Conservation (phyloP, 192 early-diverging fungal genomes). For the Backusella parvicylindrica region DNA sequence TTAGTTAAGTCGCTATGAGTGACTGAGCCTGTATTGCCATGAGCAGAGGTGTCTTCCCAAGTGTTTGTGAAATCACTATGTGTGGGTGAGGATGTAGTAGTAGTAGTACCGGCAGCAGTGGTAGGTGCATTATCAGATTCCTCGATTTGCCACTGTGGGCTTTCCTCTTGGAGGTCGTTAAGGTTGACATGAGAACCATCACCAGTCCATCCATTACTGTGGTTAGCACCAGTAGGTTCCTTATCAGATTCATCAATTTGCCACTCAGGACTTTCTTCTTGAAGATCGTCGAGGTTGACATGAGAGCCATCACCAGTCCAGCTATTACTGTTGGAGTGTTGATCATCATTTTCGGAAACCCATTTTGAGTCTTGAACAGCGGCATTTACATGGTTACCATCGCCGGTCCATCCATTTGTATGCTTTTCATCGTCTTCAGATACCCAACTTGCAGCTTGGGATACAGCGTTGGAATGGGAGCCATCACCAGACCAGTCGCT, state of each 20-base stretch:
- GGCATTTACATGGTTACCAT: background rate
- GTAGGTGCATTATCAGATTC: background rate
- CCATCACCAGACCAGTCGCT: background rate
- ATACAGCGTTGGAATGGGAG: background rate
- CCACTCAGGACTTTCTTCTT: background rate
- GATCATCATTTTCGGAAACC: background rate
- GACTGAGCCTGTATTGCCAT: too few species aligned
- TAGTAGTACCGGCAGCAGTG: background rate
- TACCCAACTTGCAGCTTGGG: background rate
- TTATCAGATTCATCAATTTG: background rate
- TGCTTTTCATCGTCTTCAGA: background rate
- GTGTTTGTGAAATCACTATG: background rate
- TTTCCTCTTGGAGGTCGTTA: background rate
- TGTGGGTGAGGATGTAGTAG: background rate
- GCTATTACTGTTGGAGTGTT: background rate
- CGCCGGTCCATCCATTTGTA: background rate
- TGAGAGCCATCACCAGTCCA: background rate
- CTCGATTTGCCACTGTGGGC: background rate
- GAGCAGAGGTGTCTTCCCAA: background rate
- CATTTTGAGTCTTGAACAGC: background rate
- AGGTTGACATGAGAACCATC: background rate
- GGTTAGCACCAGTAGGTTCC: background rate
- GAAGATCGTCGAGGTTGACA: background rate
- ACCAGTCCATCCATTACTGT: background rate
- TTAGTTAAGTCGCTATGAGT: too few species aligned